phyloP scores from a whole-genome alignment of 2,329 filamentous ascomycete species.

The Colletotrichum chrysophilum region DNA sequence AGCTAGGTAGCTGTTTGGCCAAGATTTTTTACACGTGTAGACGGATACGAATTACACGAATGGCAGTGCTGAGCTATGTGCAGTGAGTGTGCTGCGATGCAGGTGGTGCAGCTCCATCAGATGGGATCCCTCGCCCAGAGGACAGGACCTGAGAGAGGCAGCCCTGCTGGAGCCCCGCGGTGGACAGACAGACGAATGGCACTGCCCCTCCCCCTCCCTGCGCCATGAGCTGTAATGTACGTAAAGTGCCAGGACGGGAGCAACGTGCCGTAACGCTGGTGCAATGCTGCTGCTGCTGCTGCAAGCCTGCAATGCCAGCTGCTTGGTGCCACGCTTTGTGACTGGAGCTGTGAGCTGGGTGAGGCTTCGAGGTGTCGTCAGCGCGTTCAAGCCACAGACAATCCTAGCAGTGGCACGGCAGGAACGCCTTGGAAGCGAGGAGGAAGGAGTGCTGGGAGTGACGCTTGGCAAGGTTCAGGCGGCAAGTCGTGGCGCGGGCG shows the following conservation, averaged over 20 bases:
- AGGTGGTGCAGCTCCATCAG: neutral
- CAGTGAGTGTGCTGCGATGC: neutral
- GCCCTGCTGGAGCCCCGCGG: neutral
- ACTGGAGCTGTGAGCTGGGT: constrained; percentile 5
- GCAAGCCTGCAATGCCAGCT: neutral
- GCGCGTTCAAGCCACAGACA: neutral
- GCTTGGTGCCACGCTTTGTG: neutral
- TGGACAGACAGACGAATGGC: neutral
- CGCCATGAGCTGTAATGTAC: neutral
- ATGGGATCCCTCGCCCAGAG: neutral
- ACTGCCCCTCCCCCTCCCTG: constrained; percentile 8
- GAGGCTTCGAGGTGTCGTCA: constrained; percentile 17
- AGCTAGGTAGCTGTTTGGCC: neutral
- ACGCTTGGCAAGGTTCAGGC: neutral
- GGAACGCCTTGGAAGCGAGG: neutral
- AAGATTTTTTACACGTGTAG: neutral
- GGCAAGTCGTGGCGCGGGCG: neutral
- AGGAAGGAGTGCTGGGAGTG: neutral
- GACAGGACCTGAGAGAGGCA: neutral
- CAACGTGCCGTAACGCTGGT: neutral
- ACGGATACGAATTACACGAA: neutral
- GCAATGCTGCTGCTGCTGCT: neutral
- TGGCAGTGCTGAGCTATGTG: neutral
- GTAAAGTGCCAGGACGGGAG: neutral
- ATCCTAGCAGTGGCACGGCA: neutral